Evolutionary conservation across 345 rosid species (phyloP), one percentile per base, ranked within the genome.

Genomic region (Salix viminalis): DNA sequence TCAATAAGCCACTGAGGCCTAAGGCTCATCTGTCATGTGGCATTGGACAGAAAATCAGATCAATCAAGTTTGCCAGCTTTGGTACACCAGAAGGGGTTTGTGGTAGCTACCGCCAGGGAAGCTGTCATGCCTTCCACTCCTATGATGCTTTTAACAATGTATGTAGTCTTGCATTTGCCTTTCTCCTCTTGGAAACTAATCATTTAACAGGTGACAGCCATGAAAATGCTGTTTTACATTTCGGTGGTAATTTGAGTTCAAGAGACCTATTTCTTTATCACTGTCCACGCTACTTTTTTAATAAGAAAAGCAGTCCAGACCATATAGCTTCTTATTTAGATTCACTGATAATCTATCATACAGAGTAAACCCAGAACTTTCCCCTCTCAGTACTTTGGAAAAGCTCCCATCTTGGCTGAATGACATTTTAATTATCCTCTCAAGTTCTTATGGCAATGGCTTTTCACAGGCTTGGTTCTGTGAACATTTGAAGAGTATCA

Each of bases 61-160:
- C 86, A 0, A 90, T 94, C 30, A 91, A 90, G 92, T 96, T 94
- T 80, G 99, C 99, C 23, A 94, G 98, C 88, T 96, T 96, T 0
- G 98, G 99, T 21, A 93, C 95, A 36, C 98, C 98, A 16, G 87
- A 85, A 85, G 99, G 99, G 12, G 83, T 82, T 72, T 96, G 99
- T 28, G 99, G 99, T 79, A 91, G 86, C 86, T 96, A 89, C 87
- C 89, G 82, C 0, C 83, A 92, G 72, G 97, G 98, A 81, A 81
- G 92, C 81, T 96, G 99, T 71, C 99, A 96, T 0, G 99, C 98
- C 23, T 86, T 84, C 82, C 96, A 93, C 86, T 96, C 99, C 0
- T 93, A 87, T 56, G 99, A 93, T 79, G 99, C 97, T 52, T 96
- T 96, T 81, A 88, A 94, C 84, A 94, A 83, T 86, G 99, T 92